Conservation (phyloP, 1,284 basidiomycete genomes). For the Ganoderma resinaceum region DNA sequence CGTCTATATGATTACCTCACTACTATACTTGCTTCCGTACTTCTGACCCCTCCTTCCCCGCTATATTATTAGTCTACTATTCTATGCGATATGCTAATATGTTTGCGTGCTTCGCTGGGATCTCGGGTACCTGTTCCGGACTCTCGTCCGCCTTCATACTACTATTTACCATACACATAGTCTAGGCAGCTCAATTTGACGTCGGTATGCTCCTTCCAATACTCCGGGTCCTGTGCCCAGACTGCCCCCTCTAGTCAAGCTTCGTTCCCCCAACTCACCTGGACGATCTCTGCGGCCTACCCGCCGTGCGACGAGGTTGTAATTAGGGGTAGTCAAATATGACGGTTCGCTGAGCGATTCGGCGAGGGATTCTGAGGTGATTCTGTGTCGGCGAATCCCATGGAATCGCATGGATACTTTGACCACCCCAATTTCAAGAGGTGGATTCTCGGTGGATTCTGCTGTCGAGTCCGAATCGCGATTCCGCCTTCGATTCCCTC, state of each 20-base stretch:
- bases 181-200: conserved; percentile 9
- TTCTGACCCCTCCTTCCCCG: conserved; percentile 13
- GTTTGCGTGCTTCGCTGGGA: background rate
- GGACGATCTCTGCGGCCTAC: background rate
- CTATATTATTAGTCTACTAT: conserved; percentile 18
- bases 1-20: conserved; percentile 30
- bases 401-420: too few species aligned
- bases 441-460: too few species aligned
- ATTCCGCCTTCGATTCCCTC: too few species aligned
- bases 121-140: background rate
- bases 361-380: too few species aligned
- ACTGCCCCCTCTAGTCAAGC: background rate
- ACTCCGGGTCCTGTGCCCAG: background rate
- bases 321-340: background rate
- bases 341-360: too few species aligned
- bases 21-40: conserved; percentile 25
- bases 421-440: too few species aligned
- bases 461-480: too few species aligned
- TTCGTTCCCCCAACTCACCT: background rate
- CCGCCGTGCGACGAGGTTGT: conserved; percentile 1
- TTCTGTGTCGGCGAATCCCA: too few species aligned
- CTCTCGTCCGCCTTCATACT: background rate
- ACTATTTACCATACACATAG: conserved; percentile 4
- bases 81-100: conserved; percentile 19
- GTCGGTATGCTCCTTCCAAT: background rate